Evolutionary conservation across 257 asterid species (phyloP).

Genomic region (Nicotiana paniculata): DNA sequence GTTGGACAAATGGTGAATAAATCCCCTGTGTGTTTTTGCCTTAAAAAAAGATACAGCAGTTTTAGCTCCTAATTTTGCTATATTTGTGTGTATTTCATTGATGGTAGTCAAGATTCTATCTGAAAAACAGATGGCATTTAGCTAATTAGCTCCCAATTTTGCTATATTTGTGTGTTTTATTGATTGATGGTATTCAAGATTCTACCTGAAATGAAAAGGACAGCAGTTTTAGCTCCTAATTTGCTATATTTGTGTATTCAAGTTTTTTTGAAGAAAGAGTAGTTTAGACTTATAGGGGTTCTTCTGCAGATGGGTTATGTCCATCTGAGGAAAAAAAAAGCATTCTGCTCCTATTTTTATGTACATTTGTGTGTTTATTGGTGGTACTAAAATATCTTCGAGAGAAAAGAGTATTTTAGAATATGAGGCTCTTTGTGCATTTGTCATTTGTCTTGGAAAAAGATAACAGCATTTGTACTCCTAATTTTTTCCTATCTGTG

Average conservation of each 20-base stretch:
- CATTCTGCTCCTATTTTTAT: not conserved
- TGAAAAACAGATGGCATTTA: not conserved
- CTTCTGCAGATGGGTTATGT: not conserved
- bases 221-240: not conserved
- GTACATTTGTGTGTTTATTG: not conserved
- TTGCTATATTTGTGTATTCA: not conserved
- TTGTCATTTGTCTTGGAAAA: not conserved
- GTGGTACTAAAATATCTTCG: not conserved
- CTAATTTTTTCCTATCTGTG: not conserved
- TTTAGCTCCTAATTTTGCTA: not conserved
- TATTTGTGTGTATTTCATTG: not conserved
- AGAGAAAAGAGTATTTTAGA: not conserved
- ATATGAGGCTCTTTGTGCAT: not conserved
- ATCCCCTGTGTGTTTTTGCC: too few relatives aligned
- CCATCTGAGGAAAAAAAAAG: not conserved
- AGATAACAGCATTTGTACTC: not conserved
- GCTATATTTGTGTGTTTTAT: not conserved
- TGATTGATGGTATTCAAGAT: not conserved
- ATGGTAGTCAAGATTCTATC: not conserved
- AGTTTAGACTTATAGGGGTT: not conserved
- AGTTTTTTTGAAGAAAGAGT: not conserved
- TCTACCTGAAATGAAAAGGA: not conserved
- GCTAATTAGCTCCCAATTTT: not conserved
- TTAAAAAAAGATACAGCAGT: not conserved
- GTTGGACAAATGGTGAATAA: too few relatives aligned